These are phyloP conservation scores for Hydrangea macrophylla DNA, from an alignment of 148 eudicot genomes.

Conservation along the genomic window DNA sequence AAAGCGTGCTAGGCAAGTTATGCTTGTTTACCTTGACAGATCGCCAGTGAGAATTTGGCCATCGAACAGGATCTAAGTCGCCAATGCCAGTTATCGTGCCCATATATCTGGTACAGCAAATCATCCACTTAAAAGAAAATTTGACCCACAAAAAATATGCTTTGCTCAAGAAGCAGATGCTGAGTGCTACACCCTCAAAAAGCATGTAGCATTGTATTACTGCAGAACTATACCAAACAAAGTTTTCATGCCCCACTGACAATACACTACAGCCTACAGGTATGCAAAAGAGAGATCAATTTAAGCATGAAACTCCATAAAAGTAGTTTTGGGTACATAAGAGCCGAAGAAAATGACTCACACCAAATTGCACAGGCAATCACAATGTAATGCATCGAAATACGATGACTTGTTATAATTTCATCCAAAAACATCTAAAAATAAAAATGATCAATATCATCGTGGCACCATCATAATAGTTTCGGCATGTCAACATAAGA, in stretches of 20 bases:
- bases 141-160: background rate
- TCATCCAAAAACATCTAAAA: too few species aligned
- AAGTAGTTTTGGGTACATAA: too few species aligned
- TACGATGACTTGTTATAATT: too few species aligned
- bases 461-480: too few species aligned
- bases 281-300: too few species aligned
- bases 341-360: too few species aligned
- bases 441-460: background rate
- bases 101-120: conserved; percentile 64
- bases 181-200: background rate
- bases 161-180: background rate
- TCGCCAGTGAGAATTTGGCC: conserved; percentile 97
- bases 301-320: too few species aligned
- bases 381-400: background rate
- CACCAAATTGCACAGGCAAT: background rate
- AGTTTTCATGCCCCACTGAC: too few species aligned
- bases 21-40: conserved; percentile 68
- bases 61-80: conserved; percentile 82
- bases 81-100: conserved; percentile 89
- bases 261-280: too few species aligned
- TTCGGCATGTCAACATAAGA: background rate
- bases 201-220: background rate
- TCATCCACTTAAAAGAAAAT: conserved; percentile 12
- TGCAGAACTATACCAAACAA: too few species aligned
- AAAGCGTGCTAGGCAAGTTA: background rate